Evolutionary conservation across 2,329 filamentous ascomycete genomes (phyloP).

Genomic region (Fusarium sp.): DNA sequence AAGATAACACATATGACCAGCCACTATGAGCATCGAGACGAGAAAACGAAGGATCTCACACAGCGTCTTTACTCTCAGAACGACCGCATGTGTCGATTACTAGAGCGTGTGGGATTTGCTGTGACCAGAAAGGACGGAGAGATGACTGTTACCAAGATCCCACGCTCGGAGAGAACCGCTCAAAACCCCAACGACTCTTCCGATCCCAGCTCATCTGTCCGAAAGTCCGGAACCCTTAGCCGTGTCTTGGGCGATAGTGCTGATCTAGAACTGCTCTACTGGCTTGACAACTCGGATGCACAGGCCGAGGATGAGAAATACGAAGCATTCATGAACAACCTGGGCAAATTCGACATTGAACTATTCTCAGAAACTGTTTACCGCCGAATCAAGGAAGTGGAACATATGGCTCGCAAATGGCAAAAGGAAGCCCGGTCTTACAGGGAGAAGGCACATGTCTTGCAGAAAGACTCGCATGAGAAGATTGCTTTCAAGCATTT

Average conservation of each 20-base stretch:
- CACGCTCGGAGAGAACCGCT: constrained; percentile 66
- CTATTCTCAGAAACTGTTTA: constrained; percentile 85
- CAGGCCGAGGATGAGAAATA: constrained; percentile 80
- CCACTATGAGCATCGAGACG: constrained; percentile 76
- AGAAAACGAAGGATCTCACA: constrained; percentile 83
- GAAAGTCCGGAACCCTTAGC: constrained; percentile 64
- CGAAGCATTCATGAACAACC: constrained; percentile 75
- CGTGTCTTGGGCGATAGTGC: constrained; percentile 69
- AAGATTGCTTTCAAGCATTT: constrained; percentile 97
- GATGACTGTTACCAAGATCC: constrained; percentile 80
- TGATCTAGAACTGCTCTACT: constrained; percentile 81
- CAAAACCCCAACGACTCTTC: constrained; percentile 69
- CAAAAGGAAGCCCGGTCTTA: constrained; percentile 89
- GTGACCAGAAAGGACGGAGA: constrained; percentile 77
- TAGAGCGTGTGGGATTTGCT: constrained; percentile 88
- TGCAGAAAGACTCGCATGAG: constrained; percentile 88
- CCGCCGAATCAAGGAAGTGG: constrained; percentile 91
- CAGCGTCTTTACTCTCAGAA: constrained; percentile 86
- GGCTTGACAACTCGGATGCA: constrained; percentile 77
- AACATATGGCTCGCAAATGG: constrained; percentile 92
- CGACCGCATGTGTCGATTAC: constrained; percentile 81
- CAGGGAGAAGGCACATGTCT: constrained; percentile 83
- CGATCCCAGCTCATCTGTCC: constrained; percentile 64
- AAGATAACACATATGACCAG: constrained; percentile 63
- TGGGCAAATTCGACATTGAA: constrained; percentile 85